Evolutionary conservation across 495 filamentous ascomycete species (phyloP), one percentile per base, ranked within the genome.

Genomic region (Cercophora sp.): DNA sequence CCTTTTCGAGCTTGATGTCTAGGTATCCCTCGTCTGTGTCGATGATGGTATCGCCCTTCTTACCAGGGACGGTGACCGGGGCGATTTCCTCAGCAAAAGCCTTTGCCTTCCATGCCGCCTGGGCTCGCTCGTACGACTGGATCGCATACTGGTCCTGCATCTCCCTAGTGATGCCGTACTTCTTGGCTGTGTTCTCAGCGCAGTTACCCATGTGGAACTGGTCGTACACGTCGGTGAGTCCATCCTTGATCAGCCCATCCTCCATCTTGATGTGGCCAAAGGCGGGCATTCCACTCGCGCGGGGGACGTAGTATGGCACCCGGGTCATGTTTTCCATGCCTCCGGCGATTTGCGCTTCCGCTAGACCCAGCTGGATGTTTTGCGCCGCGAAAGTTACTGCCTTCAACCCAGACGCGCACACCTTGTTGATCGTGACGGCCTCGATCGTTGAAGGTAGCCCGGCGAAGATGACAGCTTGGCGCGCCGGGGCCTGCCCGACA

Each of bases 311-410:
- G 74, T 94, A 95, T 5, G 93, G 93, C 4, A 96, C 89, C 31
- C 85, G 81, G 23, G 86, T 85, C 93, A 98, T 98, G 71, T 88
- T 96, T 74, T 98, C 93, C 84, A 98, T 94, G 19, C 93, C 93
- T 55, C 93, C 93, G 8, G 92, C 93, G 16, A 96, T 78, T 60
- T 93, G 87, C 1, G 87, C 90, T 56, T 92, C 86, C 11, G 89
- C 79, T 5, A 91, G 73, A 5, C 93, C 93, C 9, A 98, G 79
- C 63, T 96, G 88, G 61, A 98, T 96, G 57, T 93, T 90, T 66
- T 94, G 88, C 8, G 93, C 92, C 4, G 92, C 93, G 51, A 98
- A 78, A 0, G 76, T 83, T 2, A 98, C 89, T 2, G 92, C 86
- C 70, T 98, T 98, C 46, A 98, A 71, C 2, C 93, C 93, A 0